Evolutionary conservation across 257 asterid genomes (phyloP), one percentile per base, ranked within the genome.

Genomic region (Ligustrum vulgare): DNA sequence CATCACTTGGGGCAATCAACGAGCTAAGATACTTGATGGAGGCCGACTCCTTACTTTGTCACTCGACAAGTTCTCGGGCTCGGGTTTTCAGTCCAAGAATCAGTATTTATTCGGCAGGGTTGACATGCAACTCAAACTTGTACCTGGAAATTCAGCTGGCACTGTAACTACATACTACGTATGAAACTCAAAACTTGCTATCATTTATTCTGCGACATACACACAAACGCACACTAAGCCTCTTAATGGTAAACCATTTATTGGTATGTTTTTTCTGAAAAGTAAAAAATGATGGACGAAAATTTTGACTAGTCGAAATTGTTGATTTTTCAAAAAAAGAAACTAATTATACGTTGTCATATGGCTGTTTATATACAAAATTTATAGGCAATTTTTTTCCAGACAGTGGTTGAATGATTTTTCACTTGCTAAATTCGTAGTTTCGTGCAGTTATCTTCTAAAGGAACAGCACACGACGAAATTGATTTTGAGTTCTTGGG

Each of bases 141-240:
- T 72, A 12, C 69, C 69, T 10, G 76, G 76, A 32, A 58, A 72
- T 4, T 72, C 76, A 6, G 76, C 69, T 58, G 76, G 76, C 36
- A 72, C 76, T 3, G 84, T 80, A 13, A 80, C 84, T 0, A 79
- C 84, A 5, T 80, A 76, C 41, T 80, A 76, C 72, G 80, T 80
- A 34, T 16, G 84, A 25, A 35, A 45, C 54, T 13, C 6, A 15
- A 45, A 3, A 45, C n/a, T 45, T 4, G 6, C n/a, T 45, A 13
- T 13, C 13, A 4, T 45, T 45, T 45, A 45, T 13, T 45, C 4
- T 43, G 51, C 51, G 3, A 43, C 51, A 43, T 43, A 43, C 51
- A 3, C 12, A 16, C 16, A 12, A 12, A 45, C 0, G n/a, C 6
- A 3, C 54, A 4, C 0, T 45, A 45, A 28, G 31, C 31, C 31